Conservation (phyloP, 352 stramenopile species). For the Pythium plurisporium region DNA sequence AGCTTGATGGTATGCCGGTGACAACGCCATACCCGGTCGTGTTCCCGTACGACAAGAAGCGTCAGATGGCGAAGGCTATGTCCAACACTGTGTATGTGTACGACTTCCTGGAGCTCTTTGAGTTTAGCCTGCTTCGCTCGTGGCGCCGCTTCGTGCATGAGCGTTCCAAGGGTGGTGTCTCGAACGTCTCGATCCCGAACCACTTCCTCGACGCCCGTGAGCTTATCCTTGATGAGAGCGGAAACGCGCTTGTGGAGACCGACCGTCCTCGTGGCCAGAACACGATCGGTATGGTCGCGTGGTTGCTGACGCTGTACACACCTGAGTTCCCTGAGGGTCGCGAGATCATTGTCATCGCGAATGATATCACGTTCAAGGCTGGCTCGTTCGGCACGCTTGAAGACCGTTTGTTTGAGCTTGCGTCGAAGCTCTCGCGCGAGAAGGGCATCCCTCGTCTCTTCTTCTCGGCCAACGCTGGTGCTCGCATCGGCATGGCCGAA, state of each 20-base stretch:
- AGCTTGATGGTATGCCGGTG: slow-evolving; percentile 94
- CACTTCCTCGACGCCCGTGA: slow-evolving; percentile 93
- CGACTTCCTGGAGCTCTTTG: slow-evolving; percentile 98
- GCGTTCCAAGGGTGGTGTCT: slow-evolving; percentile 53
- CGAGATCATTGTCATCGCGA: slow-evolving; percentile 98
- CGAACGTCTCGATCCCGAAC: slow-evolving; percentile 76
- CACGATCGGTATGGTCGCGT: slow-evolving; percentile 99
- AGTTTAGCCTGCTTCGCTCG: slow-evolving; percentile 92
- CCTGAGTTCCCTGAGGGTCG: slow-evolving; percentile 96
- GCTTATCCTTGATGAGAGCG: slow-evolving; percentile 89
- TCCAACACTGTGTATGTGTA: slow-evolving; percentile 99
- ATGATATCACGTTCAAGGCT: slow-evolving; percentile 99
- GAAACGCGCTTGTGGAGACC: slow-evolving; percentile 50
- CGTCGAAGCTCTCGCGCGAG: slow-evolving; percentile 93
- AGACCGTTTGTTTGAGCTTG: slow-evolving; percentile 98
- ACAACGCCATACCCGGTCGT: slow-evolving; percentile 96
- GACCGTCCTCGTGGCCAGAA: slow-evolving; percentile 93
- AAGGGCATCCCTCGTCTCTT: slow-evolving; percentile 96
- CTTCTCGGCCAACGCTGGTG: slow-evolving; percentile 98
- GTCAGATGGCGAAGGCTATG: slow-evolving; percentile 89
- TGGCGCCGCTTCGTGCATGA: slow-evolving; percentile 91
- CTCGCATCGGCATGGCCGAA: slow-evolving; percentile 98
- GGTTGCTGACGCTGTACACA: slow-evolving; percentile 97
- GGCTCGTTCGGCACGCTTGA: slow-evolving; percentile 99
- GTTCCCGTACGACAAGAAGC: slow-evolving; percentile 94